These are phyloP conservation scores for Caryopteris hybrid DNA, from an alignment of 305 asterid species.

Conservation along the genomic window DNA sequence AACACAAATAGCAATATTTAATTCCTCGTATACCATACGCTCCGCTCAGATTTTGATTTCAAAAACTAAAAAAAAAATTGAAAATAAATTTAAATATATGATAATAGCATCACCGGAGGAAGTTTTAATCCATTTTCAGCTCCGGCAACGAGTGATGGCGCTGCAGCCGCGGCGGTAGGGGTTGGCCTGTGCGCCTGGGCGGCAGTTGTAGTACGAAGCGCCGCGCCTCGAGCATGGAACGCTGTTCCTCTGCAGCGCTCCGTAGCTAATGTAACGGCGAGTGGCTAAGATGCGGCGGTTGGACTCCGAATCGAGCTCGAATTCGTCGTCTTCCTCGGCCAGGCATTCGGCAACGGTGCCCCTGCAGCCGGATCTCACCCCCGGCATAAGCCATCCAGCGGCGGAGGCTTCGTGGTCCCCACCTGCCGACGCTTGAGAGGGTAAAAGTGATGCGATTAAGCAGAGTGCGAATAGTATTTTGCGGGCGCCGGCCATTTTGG, in stretches of 20 bases:
- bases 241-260: constrained; percentile 61
- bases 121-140: constrained; percentile 19
- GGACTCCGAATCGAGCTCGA: constrained; percentile 59
- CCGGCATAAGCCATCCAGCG: constrained; percentile 34
- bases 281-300: constrained; percentile 51
- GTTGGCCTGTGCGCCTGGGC: constrained; percentile 68
- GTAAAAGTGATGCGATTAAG: constrained; percentile 19
- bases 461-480: constrained; percentile 23
- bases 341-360: constrained; percentile 67
- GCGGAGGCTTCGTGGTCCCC: constrained; percentile 32
- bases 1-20: constrained; percentile 10
- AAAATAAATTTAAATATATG: neutral
- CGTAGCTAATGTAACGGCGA: constrained; percentile 74
- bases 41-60: neutral
- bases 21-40: constrained; percentile 23
- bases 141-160: constrained; percentile 78
- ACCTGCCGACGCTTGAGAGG: constrained; percentile 27
- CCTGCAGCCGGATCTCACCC: constrained; percentile 46
- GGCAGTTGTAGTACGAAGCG: constrained; percentile 86
- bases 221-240: constrained; percentile 85
- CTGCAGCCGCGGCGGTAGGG: constrained; percentile 82
- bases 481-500: constrained; percentile 19
- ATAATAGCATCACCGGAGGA: constrained; percentile 16
- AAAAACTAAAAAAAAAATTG: neutral
- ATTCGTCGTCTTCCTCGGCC: constrained; percentile 38